phyloP scores from a whole-genome alignment of 208 protist species.

The Trypanosoma congolense region DNA sequence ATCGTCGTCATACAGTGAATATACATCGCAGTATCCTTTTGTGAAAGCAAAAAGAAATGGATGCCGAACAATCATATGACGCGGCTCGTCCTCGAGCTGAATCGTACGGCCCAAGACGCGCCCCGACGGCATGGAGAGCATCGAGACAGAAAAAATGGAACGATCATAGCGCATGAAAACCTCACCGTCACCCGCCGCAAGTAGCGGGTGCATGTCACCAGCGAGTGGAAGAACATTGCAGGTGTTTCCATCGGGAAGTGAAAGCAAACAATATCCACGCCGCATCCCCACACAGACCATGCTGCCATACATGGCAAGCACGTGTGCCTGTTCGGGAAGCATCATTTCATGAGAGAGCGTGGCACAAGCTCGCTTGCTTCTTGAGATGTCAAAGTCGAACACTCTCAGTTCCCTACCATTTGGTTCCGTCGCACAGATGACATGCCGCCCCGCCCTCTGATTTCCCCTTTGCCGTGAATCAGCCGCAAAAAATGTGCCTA shows the following conservation, averaged over 20 bases:
- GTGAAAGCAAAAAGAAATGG: constrained; percentile 73
- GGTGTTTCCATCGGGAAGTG: constrained; percentile 44
- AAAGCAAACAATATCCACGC: constrained; percentile 55
- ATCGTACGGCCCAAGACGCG: constrained; percentile 26
- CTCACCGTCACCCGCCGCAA: constrained; percentile 33
- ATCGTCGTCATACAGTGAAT: constrained; percentile 45
- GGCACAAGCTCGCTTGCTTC: constrained; percentile 14
- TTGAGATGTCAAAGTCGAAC: constrained; percentile 33
- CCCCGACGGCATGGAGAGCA: constrained; percentile 25
- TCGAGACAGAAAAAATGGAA: constrained; percentile 33
- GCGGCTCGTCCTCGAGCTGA: constrained; percentile 23
- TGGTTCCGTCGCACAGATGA: constrained; percentile 31
- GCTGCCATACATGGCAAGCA: constrained; percentile 32
- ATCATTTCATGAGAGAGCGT: constrained; percentile 30
- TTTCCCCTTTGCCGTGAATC: constrained; percentile 18
- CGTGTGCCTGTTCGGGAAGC: constrained; percentile 47
- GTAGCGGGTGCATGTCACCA: constrained; percentile 12
- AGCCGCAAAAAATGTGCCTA: constrained; percentile 38
- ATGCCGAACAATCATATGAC: constrained; percentile 34
- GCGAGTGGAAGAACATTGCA: constrained; percentile 47
- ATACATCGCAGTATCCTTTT: constrained; percentile 56
- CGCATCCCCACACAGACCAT: constrained; percentile 70
- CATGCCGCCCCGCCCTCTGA: constrained; percentile 19
- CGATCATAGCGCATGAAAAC: constrained; percentile 38
- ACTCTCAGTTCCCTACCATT: constrained; percentile 26